A percentile compares a stretch with the other conserved stretches of the same genome.
phyloP scores from a whole-genome alignment of 305 asterid species.

The Rubia tinctorum region DNA sequence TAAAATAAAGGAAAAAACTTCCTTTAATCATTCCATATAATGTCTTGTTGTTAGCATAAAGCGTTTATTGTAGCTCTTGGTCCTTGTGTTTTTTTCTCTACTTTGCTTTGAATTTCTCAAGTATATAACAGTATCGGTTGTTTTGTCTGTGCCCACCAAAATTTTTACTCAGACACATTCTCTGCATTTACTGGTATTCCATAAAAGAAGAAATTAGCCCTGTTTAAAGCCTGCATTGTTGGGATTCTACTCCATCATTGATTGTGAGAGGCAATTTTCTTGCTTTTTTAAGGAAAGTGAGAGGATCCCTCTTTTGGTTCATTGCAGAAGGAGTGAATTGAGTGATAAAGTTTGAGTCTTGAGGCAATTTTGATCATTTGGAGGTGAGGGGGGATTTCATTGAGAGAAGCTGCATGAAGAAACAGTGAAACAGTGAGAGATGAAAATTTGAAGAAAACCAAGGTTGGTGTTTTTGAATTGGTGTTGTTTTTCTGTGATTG shows the following conservation, averaged over 20 bases:
- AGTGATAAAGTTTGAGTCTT: constrained; percentile 21
- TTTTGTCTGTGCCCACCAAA: constrained; percentile 12
- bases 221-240: constrained; percentile 22
- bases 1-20: background rate
- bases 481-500: background rate
- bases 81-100: constrained; percentile 33
- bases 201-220: constrained; percentile 17
- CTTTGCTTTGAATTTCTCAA: constrained; percentile 21
- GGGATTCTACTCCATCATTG: constrained; percentile 14
- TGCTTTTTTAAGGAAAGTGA: constrained; percentile 16
- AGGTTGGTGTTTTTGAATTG: constrained; percentile 38
- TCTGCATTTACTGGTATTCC: constrained; percentile 14
- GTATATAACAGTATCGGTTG: constrained; percentile 20
- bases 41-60: constrained; percentile 56
- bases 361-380: constrained; percentile 12
- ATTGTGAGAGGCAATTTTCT: constrained; percentile 10
- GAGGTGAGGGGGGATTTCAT: constrained; percentile 30
- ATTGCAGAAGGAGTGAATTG: constrained; percentile 8
- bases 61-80: constrained; percentile 55
- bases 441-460: constrained; percentile 79
- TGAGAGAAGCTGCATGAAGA: constrained; percentile 59
- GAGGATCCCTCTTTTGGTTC: constrained; percentile 21
- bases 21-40: constrained; percentile 41
- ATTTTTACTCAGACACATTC: constrained; percentile 6
- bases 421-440: constrained; percentile 70